These are phyloP conservation scores for Buxus sempervirens DNA, from an alignment of 164 flowering plant genomes.

Conservation along the genomic window DNA sequence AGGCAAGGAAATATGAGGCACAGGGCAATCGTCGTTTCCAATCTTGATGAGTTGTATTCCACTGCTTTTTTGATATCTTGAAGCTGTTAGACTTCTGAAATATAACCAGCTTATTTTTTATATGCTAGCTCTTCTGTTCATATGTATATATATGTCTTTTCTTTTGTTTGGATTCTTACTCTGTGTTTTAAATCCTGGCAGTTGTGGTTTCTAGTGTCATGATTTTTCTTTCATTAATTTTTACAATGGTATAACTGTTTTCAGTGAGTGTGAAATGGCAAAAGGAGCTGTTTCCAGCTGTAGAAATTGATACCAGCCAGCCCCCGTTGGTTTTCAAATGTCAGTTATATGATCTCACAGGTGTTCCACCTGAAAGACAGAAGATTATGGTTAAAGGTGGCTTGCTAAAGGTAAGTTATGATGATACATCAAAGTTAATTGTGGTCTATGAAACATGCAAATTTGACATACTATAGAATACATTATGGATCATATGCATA, in stretches of 20 bases:
- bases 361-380: constrained; percentile 99
- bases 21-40: no score
- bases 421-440: not conserved
- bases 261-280: constrained; percentile 98
- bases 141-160: not conserved
- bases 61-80: no score
- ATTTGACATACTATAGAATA: not conserved
- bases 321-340: constrained; percentile 89
- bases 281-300: constrained; percentile 64
- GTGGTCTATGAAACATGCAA: not conserved
- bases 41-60: not conserved
- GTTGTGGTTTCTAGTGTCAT: not conserved
- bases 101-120: not conserved
- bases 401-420: constrained; percentile 65
- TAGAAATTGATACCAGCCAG: constrained; percentile 90
- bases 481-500: not conserved
- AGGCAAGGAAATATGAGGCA: no score
- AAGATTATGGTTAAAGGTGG: constrained; percentile 99
- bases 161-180: no score
- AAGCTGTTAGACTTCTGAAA: not conserved
- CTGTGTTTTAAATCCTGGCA: not conserved
- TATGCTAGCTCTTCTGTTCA: not conserved
- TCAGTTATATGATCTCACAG: constrained; percentile 90
- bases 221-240: not conserved
- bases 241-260: constrained; percentile 2